Evolutionary conservation across 129 eudicot genomes (phyloP).

Genomic region (Helianthus tuberosus): DNA sequence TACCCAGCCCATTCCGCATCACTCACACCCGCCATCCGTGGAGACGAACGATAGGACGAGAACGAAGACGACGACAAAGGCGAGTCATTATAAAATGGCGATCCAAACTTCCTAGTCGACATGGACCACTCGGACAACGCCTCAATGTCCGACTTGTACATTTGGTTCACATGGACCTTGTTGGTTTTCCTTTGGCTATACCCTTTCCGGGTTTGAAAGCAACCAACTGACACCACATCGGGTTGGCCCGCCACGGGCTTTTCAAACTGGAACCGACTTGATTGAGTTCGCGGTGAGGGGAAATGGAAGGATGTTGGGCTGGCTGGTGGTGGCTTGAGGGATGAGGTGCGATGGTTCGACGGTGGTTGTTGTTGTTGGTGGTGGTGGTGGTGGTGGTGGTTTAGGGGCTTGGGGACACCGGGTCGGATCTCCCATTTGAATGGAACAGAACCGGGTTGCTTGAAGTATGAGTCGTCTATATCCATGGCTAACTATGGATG

Average conservation of each 20-base stretch:
- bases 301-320: slow-evolving; percentile 48
- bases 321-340: slow-evolving; percentile 43
- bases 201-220: slow-evolving; percentile 48
- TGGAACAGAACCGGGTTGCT: slow-evolving; percentile 67
- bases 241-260: slow-evolving; percentile 26
- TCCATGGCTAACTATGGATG: slow-evolving; percentile 21
- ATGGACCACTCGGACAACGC: slow-evolving; percentile 53
- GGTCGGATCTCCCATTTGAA: slow-evolving; percentile 92
- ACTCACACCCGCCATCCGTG: slow-evolving; percentile 36
- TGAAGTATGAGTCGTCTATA: slow-evolving; percentile 56
- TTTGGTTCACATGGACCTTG: slow-evolving; percentile 36
- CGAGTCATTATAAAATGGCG: slow-evolving; percentile 40
- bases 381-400: slow-evolving; percentile 20
- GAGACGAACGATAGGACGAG: slow-evolving; percentile 54
- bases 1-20: slow-evolving; percentile 79
- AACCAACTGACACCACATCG: slow-evolving; percentile 44
- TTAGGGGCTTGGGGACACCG: slow-evolving; percentile 72
- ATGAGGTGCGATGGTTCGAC: slow-evolving; percentile 11
- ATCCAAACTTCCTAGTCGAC: slow-evolving; percentile 45
- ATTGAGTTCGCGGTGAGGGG: slow-evolving; percentile 43
- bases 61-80: slow-evolving; percentile 47
- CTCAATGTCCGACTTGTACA: slow-evolving; percentile 49
- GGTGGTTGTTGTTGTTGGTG: slow-evolving; percentile 10
- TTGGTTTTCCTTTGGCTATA: slow-evolving; percentile 29
- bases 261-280: slow-evolving; percentile 29